A percentile compares a stretch with the other conserved stretches of the same genome.
Conservation (phyloP, 2,329 filamentous ascomycete genomes). For the Ophiostoma montium region DNA sequence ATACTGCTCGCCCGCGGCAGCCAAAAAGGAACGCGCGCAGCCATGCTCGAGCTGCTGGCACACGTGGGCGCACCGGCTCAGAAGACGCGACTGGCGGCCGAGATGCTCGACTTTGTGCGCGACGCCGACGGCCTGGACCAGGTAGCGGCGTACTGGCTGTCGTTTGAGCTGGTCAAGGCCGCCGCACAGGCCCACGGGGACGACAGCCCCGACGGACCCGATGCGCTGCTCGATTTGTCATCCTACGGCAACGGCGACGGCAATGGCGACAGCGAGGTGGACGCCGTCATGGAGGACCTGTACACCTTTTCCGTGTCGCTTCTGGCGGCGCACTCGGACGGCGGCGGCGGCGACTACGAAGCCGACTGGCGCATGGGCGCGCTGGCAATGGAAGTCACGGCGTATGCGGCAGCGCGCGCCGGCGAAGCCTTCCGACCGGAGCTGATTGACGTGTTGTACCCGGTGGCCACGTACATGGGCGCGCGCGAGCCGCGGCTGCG, state of each 20-base stretch:
- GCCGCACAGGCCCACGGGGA: slow-evolving; percentile 22
- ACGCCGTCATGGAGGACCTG: slow-evolving; percentile 45
- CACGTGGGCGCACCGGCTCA: slow-evolving; percentile 42
- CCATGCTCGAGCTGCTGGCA: slow-evolving; percentile 43
- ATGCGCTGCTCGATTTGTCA: slow-evolving; percentile 46
- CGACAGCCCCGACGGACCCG: slow-evolving; percentile 41
- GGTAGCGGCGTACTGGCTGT: slow-evolving; percentile 67
- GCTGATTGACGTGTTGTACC: slow-evolving; percentile 82
- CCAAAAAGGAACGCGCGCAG: slow-evolving; percentile 45
- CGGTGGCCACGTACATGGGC: slow-evolving; percentile 76
- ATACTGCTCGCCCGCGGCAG: slow-evolving; percentile 51
- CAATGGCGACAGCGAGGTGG: slow-evolving; percentile 17
- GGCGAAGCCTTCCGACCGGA: slow-evolving; percentile 62
- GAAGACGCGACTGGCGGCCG: slow-evolving; percentile 45
- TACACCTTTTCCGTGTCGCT: slow-evolving; percentile 54
- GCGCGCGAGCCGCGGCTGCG: slow-evolving; percentile 55
- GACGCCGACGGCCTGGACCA: slow-evolving; percentile 42
- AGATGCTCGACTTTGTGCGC: slow-evolving; percentile 50
- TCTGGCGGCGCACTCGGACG: slow-evolving; percentile 39
- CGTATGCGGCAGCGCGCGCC: slow-evolving; percentile 57
- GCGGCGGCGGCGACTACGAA: slow-evolving; percentile 3
- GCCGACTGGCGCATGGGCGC: slow-evolving; percentile 61
- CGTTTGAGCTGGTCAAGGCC: slow-evolving; percentile 55
- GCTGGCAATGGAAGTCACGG: slow-evolving; percentile 66
- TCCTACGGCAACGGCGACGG: slow-evolving; percentile 14